Conservation (phyloP, 1,284 basidiomycete species). For the Rhizoctonia solani region DNA sequence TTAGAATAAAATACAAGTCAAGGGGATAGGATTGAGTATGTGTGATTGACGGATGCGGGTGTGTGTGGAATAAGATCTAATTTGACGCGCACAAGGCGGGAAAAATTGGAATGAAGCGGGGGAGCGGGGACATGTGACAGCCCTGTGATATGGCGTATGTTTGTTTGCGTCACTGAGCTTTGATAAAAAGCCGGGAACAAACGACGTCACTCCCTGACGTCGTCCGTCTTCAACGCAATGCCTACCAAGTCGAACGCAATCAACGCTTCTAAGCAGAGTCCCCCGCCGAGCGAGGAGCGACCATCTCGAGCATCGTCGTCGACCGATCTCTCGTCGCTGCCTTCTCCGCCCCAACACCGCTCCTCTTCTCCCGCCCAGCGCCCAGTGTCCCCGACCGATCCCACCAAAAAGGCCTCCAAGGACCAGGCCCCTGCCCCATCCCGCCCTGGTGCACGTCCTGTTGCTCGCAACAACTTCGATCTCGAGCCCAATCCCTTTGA, state of each 20-base stretch:
- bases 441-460: slow-evolving; percentile 31
- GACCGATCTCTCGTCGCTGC: slow-evolving; percentile 30
- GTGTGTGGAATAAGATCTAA: too few species aligned
- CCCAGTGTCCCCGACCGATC: slow-evolving; percentile 13
- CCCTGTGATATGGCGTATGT: too few species aligned
- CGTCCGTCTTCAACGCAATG: too few species aligned
- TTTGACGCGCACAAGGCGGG: too few species aligned
- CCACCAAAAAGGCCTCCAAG: neutral
- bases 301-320: slow-evolving; percentile 25
- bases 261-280: slow-evolving; percentile 16
- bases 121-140: too few species aligned
- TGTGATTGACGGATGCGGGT: too few species aligned
- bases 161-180: too few species aligned
- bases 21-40: too few species aligned
- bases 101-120: too few species aligned
- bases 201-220: too few species aligned
- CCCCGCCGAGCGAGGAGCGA: slow-evolving; percentile 12
- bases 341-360: slow-evolving; percentile 10
- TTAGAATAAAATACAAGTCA: too few species aligned
- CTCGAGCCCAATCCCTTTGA: slow-evolving; percentile 97
- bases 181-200: too few species aligned
- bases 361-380: slow-evolving; percentile 10
- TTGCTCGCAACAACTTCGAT: slow-evolving; percentile 54
- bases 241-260: neutral
- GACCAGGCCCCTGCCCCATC: neutral